Evolutionary conservation across 768 basidiomycete genomes (phyloP).

Genomic region (Phaffia tasmanica): DNA sequence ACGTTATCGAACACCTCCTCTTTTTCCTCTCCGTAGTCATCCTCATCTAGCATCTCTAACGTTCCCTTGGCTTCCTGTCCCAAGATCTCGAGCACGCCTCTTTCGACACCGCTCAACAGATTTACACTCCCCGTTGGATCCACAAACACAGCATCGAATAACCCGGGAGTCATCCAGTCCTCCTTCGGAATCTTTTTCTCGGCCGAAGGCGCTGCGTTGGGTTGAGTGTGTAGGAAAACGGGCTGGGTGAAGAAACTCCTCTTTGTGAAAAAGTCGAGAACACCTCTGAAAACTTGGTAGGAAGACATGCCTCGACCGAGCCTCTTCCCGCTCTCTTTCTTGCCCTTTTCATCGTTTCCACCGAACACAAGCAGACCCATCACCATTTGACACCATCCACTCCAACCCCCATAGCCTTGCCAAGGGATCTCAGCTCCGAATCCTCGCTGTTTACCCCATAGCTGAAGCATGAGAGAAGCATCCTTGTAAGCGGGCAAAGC

Average conservation of each 20-base stretch:
- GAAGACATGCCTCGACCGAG: constrained; percentile 74
- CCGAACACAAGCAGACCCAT: constrained; percentile 46
- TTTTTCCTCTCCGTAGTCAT: constrained; percentile 27
- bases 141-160: constrained; percentile 51
- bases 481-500: constrained; percentile 54
- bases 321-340: constrained; percentile 44
- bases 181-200: constrained; percentile 22
- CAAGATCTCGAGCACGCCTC: constrained; percentile 68
- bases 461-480: constrained; percentile 63
- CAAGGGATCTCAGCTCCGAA: constrained; percentile 39
- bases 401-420: constrained; percentile 42
- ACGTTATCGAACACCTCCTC: constrained; percentile 57
- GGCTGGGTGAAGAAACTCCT: constrained; percentile 53
- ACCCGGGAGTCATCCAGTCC: constrained; percentile 32
- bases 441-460: constrained; percentile 84
- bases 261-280: constrained; percentile 69
- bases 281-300: constrained; percentile 79
- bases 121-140: constrained; percentile 70
- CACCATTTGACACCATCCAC: constrained; percentile 51
- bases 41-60: constrained; percentile 50
- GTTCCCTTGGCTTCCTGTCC: constrained; percentile 64
- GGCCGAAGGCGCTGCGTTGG: neutral
- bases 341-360: constrained; percentile 45
- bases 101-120: constrained; percentile 60
- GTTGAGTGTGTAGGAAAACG: constrained; percentile 46